Base-by-base conservation (phyloP, 2,329 filamentous ascomycete species). In the Aspergillus eucalypticola region DNA sequence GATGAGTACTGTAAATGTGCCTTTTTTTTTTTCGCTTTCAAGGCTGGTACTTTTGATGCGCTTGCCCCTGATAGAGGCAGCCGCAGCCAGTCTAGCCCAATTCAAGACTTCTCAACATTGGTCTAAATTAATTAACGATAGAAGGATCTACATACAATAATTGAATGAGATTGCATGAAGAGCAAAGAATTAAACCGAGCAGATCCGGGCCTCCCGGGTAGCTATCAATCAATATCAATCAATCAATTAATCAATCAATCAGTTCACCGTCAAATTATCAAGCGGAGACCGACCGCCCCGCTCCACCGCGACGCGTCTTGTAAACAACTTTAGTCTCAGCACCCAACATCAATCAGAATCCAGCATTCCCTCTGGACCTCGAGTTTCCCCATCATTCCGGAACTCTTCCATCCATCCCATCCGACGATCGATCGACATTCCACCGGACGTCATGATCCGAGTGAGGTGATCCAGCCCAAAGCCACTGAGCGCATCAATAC, bases 381-480 rank as follows among this genome's bases (percentile, higher is more conserved):
- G 4, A 29, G 15, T 39, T 48, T 39, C 13, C 54, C 19, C 25
- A 8, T 29, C n/a, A 1, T n/a, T 41, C 46, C 32, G 32, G 23
- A 44, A 27, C n/a, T 32, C 35, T 55, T 35, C 32, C 4, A 35
- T 35, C 32, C 32, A 35, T 35, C 32, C 52, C 11, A 50, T 50
- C 46, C 46, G 46, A 53, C 50, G 42, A 44, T 49, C 29, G 53
- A 54, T 66, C 51, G 50, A 42, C 64, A 64, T 63, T 61, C 62
- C 50, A 44, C 60, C 60, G 60, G 59, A 64, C 60, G 59, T 60
- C 56, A 66, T 63, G 49, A 58, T 32, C 42, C 44, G 29, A 35
- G 60, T 64, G 62, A 64, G 64, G 60, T 60, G 62, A 64, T 57
- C 50, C 15, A 17, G 23, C 19, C 32, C 35, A 13, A 6, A 17